Evolutionary conservation across 140 eudicot species (phyloP).

Genomic region (Eryngium alpinum): DNA sequence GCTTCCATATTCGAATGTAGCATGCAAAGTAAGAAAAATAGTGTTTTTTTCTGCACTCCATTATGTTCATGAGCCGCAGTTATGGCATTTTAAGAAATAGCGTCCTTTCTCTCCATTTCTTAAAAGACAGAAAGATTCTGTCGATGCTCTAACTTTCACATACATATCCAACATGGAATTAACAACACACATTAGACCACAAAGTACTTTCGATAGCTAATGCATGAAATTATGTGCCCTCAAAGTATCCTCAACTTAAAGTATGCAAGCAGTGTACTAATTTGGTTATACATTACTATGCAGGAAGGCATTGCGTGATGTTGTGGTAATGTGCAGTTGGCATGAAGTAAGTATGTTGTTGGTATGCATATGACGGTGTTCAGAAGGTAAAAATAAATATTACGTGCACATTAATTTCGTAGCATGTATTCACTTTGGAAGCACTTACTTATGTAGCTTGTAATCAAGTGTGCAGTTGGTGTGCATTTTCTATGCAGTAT

Average conservation of each 20-base stretch:
- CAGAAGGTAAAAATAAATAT: too few relatives aligned
- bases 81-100: slow-evolving; percentile 74
- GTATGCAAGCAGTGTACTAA: too few relatives aligned
- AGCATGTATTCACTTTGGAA: too few relatives aligned
- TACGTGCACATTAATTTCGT: too few relatives aligned
- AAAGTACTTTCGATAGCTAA: slow-evolving; percentile 47
- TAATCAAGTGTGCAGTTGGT: too few relatives aligned
- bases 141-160: slow-evolving; percentile 70
- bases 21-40: slow-evolving; percentile 47
- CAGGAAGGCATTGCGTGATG: too few relatives aligned
- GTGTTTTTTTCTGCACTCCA: slow-evolving; percentile 50
- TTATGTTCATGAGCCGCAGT: slow-evolving; percentile 84
- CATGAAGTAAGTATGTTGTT: too few relatives aligned
- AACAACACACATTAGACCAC: slow-evolving; percentile 50
- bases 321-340: too few relatives aligned
- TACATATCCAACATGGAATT: slow-evolving; percentile 89
- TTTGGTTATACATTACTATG: too few relatives aligned
- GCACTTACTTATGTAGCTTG: too few relatives aligned
- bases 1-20: slow-evolving; percentile 62
- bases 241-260: slow-evolving; percentile 25
- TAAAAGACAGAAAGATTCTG: slow-evolving; percentile 57
- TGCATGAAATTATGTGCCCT: slow-evolving; percentile 60
- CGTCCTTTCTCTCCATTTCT: slow-evolving; percentile 60
- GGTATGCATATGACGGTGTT: too few relatives aligned
- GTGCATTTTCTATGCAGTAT: too few relatives aligned